Evolutionary conservation across 306 rosid genomes (phyloP).

Genomic region (Pachyrhizus erosus): DNA sequence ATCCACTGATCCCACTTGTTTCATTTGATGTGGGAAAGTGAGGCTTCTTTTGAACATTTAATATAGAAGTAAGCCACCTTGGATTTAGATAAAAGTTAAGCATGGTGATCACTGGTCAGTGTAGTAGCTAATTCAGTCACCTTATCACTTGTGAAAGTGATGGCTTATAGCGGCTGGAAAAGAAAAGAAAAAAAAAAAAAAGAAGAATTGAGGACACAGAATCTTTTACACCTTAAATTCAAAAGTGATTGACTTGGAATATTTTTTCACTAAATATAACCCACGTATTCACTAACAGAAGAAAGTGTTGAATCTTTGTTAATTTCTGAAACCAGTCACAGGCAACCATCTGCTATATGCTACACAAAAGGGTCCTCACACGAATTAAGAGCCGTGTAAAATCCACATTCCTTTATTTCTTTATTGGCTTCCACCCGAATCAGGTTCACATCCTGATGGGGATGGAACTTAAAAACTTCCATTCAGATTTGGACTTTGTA

Average conservation of each 20-base stretch:
- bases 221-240: conserved; percentile 33
- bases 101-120: background rate
- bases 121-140: background rate
- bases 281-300: background rate
- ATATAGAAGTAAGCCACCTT: conserved; percentile 12
- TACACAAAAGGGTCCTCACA: conserved; percentile 7
- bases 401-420: conserved; percentile 13
- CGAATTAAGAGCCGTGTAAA: conserved; percentile 36
- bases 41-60: background rate
- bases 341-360: background rate
- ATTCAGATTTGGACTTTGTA: background rate
- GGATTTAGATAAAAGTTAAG: background rate
- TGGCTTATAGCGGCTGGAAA: background rate
- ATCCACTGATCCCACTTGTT: background rate
- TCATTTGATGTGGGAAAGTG: background rate
- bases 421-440: background rate
- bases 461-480: conserved; percentile 13
- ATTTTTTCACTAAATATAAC: background rate
- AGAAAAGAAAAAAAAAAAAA: too few relatives aligned
- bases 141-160: conserved; percentile 20
- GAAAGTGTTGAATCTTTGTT: background rate
- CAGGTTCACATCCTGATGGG: conserved; percentile 10
- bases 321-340: conserved; percentile 23
- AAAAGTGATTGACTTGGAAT: conserved; percentile 15
- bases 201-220: background rate